These are phyloP conservation scores for Ophiostoma piceae DNA, from an alignment of 2,329 filamentous ascomycete species.

Conservation along the genomic window DNA sequence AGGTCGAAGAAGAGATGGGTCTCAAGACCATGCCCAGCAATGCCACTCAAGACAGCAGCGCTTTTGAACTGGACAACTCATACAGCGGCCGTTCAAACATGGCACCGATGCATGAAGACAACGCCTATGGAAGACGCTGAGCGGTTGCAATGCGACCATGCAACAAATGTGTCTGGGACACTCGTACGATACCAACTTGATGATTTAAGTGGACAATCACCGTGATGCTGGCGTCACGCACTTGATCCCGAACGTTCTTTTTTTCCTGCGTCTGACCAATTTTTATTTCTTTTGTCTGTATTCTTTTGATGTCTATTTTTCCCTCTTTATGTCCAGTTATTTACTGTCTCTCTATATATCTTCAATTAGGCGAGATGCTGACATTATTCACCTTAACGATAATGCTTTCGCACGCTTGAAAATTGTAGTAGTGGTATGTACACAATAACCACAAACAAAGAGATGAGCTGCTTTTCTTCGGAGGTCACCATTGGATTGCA, in stretches of 20 bases:
- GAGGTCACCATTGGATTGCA: too few species aligned
- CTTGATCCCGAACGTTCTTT: neutral
- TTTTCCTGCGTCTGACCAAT: neutral
- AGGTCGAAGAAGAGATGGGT: neutral
- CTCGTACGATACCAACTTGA: neutral
- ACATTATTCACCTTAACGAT: too few species aligned
- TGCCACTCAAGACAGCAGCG: neutral
- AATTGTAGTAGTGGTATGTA: too few species aligned
- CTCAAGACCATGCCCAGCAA: neutral
- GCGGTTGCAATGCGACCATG: neutral
- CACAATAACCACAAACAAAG: too few species aligned
- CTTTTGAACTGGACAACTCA: neutral
- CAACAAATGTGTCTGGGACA: conserved; percentile 1
- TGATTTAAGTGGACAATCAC: neutral
- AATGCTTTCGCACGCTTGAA: too few species aligned
- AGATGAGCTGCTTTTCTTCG: too few species aligned
- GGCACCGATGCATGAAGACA: neutral
- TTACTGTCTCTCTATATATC: neutral
- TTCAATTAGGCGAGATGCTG: too few species aligned
- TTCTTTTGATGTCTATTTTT: neutral
- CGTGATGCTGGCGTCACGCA: neutral
- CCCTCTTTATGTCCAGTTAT: neutral
- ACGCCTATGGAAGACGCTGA: neutral
- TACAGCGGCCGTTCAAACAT: neutral
- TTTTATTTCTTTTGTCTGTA: neutral